Base-by-base conservation (phyloP, 2,329 filamentous ascomycete genomes). In the Xylaria arbuscula region DNA sequence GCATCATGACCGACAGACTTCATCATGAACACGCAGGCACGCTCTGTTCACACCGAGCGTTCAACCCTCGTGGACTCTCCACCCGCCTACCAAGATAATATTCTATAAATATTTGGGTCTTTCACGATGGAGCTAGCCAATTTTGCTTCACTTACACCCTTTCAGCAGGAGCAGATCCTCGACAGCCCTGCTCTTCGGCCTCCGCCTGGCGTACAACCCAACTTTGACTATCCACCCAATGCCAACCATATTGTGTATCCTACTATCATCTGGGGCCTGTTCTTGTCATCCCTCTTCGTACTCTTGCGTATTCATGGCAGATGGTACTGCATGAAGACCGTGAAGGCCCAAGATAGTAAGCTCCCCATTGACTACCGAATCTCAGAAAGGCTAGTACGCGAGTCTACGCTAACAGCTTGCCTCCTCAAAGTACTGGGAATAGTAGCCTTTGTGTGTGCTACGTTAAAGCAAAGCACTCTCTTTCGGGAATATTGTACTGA, bases 81-180 rank as follows among this genome's bases (percentile, higher is more conserved):
- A 19, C 2, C 17, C 5, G 17, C 42, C 42, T 19, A 19, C 9
- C 4, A 19, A 47, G 17, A 47, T 6, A n/a, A n/a, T n/a, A 47
- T 50, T 3, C 28, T 28, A 28, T 11, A 28, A 50, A 19, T 1
- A 2, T 50, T 50, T 3, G 13, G 11, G 22, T 28, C 15, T 22
- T 28, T 28, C 19, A 5, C 19, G 22, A 50, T 50, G 56, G 4
- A 17, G 0, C 42, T 48, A 24, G 42, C 42, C 6, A 36, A 59
- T 22, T 59, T 59, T 59, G 56, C 56, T 22, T 59, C 40, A 48
- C 56, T 59, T 59, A 50, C 42, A 22, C 56, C 56, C 1, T n/a
- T 24, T 59, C 56, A 59, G 22, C 56, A 59, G 48, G 56, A 59
- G 28, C 56, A 36, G 9, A 4, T 59, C 28, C 56, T 59, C 22